phyloP scores from a whole-genome alignment of 805 yeast species.

The Candida nonsorbophila region DNA sequence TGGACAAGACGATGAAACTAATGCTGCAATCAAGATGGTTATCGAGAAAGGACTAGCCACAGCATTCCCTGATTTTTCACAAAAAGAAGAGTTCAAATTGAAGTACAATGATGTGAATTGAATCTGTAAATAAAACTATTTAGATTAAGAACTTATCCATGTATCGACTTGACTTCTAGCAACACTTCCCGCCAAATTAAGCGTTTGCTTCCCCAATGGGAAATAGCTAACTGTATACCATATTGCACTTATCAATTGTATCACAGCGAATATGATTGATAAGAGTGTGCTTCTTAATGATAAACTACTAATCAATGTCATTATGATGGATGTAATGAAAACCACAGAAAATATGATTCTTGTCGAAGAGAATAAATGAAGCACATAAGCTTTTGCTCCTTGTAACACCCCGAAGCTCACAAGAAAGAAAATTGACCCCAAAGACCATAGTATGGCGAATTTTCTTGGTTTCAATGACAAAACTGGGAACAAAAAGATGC shows the following conservation, averaged over 20 bases:
- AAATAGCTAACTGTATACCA: conserved; percentile 46
- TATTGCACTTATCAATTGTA: conserved; percentile 35
- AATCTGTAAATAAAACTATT: conserved; percentile 2
- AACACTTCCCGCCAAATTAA: conserved; percentile 36
- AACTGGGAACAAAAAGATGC: conserved; percentile 39
- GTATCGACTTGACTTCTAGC: conserved; percentile 40
- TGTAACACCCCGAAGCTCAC: conserved; percentile 43
- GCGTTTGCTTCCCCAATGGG: conserved; percentile 42
- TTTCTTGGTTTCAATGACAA: conserved; percentile 38
- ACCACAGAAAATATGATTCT: conserved; percentile 33
- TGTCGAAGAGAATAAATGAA: conserved; percentile 38
- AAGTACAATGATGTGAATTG: no score
- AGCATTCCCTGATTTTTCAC: conserved; percentile 25
- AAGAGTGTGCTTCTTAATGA: conserved; percentile 31
- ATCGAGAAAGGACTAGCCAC: conserved; percentile 29
- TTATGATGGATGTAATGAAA: conserved; percentile 31
- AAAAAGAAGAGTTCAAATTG: not conserved
- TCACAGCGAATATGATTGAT: conserved; percentile 34
- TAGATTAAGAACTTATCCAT: conserved; percentile 30
- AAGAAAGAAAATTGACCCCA: conserved; percentile 41
- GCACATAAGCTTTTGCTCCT: conserved; percentile 35
- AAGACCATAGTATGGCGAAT: conserved; percentile 43
- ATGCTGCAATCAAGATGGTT: conserved; percentile 41
- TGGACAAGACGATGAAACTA: conserved; percentile 30
- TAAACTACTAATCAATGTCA: conserved; percentile 35